A percentile compares a stretch with the other conserved stretches of the same genome.
These are phyloP conservation scores for Serendipita sp. DNA, from an alignment of 768 basidiomycete species.

Conservation along the genomic window DNA sequence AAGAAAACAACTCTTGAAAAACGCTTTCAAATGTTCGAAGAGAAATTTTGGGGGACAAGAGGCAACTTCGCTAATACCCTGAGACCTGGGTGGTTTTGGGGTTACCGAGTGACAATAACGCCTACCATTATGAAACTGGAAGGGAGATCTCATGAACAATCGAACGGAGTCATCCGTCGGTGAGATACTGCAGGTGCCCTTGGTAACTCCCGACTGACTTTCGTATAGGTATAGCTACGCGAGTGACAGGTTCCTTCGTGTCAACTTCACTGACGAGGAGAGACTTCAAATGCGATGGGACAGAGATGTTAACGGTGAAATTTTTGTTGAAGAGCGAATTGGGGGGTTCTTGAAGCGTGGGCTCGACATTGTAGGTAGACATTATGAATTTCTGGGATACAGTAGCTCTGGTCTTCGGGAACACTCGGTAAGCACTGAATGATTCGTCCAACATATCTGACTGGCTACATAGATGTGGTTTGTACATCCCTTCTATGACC, in stretches of 20 bases:
- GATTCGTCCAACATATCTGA: not conserved
- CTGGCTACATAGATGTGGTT: slow-evolving; percentile 30
- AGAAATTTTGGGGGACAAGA: not conserved
- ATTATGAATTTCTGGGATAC: slow-evolving; percentile 52
- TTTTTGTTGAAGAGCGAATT: slow-evolving; percentile 34
- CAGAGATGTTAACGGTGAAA: slow-evolving; percentile 36
- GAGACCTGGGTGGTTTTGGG: not conserved
- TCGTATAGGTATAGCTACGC: slow-evolving; percentile 15
- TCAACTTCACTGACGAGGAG: slow-evolving; percentile 46
- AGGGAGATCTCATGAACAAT: slow-evolving; percentile 42
- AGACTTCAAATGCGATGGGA: slow-evolving; percentile 37
- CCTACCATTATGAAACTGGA: slow-evolving; percentile 38
- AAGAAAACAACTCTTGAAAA: not conserved
- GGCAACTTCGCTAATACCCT: not conserved
- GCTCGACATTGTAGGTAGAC: slow-evolving; percentile 36
- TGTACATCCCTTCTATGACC: slow-evolving; percentile 35
- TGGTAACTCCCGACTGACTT: not conserved
- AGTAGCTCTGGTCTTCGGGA: slow-evolving; percentile 62
- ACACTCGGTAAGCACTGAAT: slow-evolving; percentile 27
- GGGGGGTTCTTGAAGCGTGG: slow-evolving; percentile 30
- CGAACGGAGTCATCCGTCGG: slow-evolving; percentile 43
- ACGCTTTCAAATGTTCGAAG: not conserved
- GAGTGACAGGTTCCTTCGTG: slow-evolving; percentile 43
- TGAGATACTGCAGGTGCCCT: slow-evolving; percentile 20
- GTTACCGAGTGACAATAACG: slow-evolving; percentile 25